These are phyloP conservation scores for Penicillium riverlandense DNA, from an alignment of 495 filamentous ascomycete genomes.

Conservation along the genomic window DNA sequence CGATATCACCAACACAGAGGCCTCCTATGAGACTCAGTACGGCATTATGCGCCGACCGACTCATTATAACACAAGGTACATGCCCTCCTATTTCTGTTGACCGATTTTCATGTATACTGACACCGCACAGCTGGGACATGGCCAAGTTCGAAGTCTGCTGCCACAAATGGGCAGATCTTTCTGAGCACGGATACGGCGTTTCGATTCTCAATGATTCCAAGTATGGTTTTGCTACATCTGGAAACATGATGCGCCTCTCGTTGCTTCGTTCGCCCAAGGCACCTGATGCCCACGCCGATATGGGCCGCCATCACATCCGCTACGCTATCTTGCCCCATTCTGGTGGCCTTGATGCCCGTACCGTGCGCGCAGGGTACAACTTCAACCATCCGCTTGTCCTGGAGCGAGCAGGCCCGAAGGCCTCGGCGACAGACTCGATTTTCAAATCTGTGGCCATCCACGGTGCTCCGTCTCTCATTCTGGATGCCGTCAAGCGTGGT, in stretches of 20 bases:
- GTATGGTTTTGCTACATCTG: constrained; percentile 88
- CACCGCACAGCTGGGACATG: constrained; percentile 75
- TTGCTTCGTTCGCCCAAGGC: constrained; percentile 91
- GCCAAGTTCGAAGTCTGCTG: constrained; percentile 98
- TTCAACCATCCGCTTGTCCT: constrained; percentile 79
- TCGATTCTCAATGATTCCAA: constrained; percentile 94
- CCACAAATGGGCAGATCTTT: constrained; percentile 96
- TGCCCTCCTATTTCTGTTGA: constrained; percentile 6
- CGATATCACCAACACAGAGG: constrained; percentile 83
- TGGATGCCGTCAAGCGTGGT: constrained; percentile 84
- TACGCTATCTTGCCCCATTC: constrained; percentile 88
- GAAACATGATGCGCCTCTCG: constrained; percentile 87
- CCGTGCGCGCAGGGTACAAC: constrained; percentile 75
- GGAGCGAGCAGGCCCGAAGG: constrained; percentile 14
- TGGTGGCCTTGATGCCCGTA: constrained; percentile 61
- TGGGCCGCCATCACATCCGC: constrained; percentile 82
- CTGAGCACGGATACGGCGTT: constrained; percentile 85
- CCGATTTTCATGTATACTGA: constrained; percentile 4
- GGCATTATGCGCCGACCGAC: constrained; percentile 84
- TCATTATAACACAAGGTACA: constrained; percentile 79
- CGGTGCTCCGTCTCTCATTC: constrained; percentile 54
- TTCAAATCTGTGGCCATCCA: constrained; percentile 49
- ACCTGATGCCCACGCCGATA: constrained; percentile 92
- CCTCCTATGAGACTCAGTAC: constrained; percentile 93
- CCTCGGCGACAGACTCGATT: constrained; percentile 9